Base-by-base conservation (phyloP, 805 yeast species). In the Saturnispora mendoncae region DNA sequence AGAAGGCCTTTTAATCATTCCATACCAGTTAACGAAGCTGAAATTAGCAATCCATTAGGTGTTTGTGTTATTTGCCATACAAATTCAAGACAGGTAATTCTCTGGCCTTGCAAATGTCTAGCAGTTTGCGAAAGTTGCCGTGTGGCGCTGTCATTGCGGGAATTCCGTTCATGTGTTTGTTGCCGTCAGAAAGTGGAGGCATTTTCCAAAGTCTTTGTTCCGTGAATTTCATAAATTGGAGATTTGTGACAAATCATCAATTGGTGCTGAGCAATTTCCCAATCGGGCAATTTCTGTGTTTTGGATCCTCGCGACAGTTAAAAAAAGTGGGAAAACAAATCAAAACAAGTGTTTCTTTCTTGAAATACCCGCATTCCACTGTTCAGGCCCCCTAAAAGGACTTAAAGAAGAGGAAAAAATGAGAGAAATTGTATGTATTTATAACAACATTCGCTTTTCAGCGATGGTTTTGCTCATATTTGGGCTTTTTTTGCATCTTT, bases 71-170 rank as follows among this genome's bases (percentile, higher is more conserved):
- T 88, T 2, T 88, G 97, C 57, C 90, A 82, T 50, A 68, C 71
- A 4, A 76, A 80, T 44, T 72, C 77, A 4, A 68, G 96, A 49
- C 83, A 80, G 43, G 74, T 88, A 32, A 78, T 88, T 7, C 65
- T 90, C 3, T 88, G 97, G 97, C 97, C 97, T 0, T 88, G 97
- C 56, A 74, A 77, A 51, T 88, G 97, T 58, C 74, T 88, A 42
- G 87, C 95, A 0, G 67, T 88, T 4, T 88, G 97, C 59, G 95
- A 87, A 48, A 71, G 74, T 20, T 88, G 97, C 55, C 69, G 97
- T 14, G 65, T 78, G 9, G 74, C 82, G 14, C 66, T 88, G 39
- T 85, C 84, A 6, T 63, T 79, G 26, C 71, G 87, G 46, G 82
- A 83, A 10, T 80, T 80, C 54, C 74, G 72, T 43, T 80, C 80